Evolutionary conservation across 1,139 yeast species (phyloP).

Genomic region (Kluyveromyces marxianus): DNA sequence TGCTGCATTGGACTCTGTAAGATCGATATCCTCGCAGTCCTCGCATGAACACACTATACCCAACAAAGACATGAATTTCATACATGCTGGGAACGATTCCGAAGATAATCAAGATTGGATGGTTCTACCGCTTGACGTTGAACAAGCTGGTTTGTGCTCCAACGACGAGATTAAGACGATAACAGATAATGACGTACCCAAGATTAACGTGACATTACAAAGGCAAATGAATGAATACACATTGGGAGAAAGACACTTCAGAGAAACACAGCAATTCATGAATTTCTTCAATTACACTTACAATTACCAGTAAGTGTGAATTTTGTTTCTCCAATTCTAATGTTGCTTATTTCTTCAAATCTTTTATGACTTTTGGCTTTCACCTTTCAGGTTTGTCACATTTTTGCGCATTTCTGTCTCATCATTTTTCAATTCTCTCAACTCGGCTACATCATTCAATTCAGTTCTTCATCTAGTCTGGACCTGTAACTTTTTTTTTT

Average conservation of each 20-base stretch:
- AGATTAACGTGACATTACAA: slow-evolving; percentile 13
- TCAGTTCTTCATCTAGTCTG: no score
- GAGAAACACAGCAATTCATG: slow-evolving; percentile 26
- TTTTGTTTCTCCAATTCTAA: background rate
- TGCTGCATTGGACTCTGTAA: slow-evolving; percentile 12
- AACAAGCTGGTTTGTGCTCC: slow-evolving; percentile 14
- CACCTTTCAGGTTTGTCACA: background rate
- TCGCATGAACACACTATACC: slow-evolving; percentile 10
- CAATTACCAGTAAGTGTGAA: background rate
- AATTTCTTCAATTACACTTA: slow-evolving; percentile 25
- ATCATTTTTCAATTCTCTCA: no score
- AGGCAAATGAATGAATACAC: slow-evolving; percentile 17
- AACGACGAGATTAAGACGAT: slow-evolving; percentile 12
- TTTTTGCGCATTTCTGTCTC: no score
- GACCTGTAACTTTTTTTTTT: no score
- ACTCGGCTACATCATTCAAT: no score
- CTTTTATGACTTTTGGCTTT: background rate
- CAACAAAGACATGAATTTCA: slow-evolving; percentile 2
- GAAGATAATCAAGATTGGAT: slow-evolving; percentile 9
- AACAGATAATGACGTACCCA: background rate
- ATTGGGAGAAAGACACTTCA: slow-evolving; percentile 19
- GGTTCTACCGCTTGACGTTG: slow-evolving; percentile 18
- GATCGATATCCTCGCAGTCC: slow-evolving; percentile 11
- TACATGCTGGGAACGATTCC: background rate
- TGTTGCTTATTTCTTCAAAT: background rate